Conservation (phyloP, 208 protist genomes). For the Wallacemonas sp. region DNA sequence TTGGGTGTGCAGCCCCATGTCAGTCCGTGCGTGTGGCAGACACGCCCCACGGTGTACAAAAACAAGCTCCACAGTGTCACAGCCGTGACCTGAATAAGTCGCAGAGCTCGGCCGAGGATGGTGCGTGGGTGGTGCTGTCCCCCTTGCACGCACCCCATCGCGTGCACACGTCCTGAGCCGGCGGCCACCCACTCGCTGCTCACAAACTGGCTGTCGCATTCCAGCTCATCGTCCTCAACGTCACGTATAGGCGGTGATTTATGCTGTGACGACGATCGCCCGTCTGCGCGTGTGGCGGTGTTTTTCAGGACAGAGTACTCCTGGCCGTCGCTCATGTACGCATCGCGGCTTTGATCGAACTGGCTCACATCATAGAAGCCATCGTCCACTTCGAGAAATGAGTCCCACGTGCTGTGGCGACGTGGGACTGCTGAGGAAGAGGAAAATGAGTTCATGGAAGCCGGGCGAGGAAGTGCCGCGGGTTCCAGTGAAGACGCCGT, state of each 20-base stretch:
- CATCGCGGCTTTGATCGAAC: neutral
- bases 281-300: neutral
- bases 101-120: neutral
- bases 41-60: neutral
- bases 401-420: slow-evolving; percentile 11
- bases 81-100: neutral
- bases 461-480: neutral
- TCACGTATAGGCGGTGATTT: too few species aligned
- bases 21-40: neutral
- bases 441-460: neutral
- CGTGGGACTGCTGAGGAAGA: neutral
- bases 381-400: neutral
- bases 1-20: slow-evolving; percentile 1
- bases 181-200: slow-evolving; percentile 4
- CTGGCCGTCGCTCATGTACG: slow-evolving; percentile 2
- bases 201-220: neutral
- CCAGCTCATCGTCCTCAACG: too few species aligned
- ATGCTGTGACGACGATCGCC: neutral
- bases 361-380: slow-evolving; percentile 3
- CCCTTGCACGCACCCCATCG: neutral
- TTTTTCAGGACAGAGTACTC: neutral
- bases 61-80: neutral
- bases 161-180: neutral
- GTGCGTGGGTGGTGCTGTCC: neutral
- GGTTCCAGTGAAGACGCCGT: neutral